phyloP scores from a whole-genome alignment of 495 filamentous ascomycete species.

The Hypoxylon subgilvum region DNA sequence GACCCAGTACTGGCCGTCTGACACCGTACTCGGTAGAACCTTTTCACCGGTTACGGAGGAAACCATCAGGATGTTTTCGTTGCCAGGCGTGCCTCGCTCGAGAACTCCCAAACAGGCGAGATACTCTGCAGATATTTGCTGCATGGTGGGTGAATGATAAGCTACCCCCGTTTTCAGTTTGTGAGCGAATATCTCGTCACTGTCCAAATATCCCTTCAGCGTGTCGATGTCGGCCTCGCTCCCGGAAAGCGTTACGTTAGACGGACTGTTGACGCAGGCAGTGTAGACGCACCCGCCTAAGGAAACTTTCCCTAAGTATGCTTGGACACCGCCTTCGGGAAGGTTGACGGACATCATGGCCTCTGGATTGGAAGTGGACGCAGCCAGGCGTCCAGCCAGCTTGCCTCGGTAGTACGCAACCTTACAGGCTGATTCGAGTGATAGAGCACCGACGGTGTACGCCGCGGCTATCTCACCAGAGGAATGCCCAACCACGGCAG shows the following conservation, averaged over 20 bases:
- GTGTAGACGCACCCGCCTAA: constrained; percentile 39
- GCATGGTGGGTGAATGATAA: constrained; percentile 54
- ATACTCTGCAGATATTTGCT: constrained; percentile 48
- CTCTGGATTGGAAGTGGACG: constrained; percentile 35
- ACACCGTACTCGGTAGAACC: constrained; percentile 27
- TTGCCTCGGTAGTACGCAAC: constrained; percentile 52
- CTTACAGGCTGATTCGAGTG: constrained; percentile 51
- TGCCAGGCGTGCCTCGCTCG: constrained; percentile 8
- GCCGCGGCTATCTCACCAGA: constrained; percentile 64
- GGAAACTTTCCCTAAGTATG: constrained; percentile 35
- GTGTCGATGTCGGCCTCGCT: constrained; percentile 43
- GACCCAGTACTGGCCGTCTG: constrained; percentile 47
- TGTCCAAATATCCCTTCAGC: constrained; percentile 39
- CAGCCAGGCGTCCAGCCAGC: constrained; percentile 33
- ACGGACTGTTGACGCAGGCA: constrained; percentile 58
- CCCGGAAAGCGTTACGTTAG: constrained; percentile 54
- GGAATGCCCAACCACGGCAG: constrained; percentile 63
- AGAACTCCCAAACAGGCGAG: constrained; percentile 26
- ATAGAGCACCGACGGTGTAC: constrained; percentile 48
- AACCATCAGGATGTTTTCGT: constrained; percentile 40
- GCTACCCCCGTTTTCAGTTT: constrained; percentile 48
- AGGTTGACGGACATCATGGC: constrained; percentile 55
- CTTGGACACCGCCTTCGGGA: constrained; percentile 27
- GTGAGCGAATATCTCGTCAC: constrained; percentile 51
- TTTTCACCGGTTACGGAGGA: constrained; percentile 19